Evolutionary conservation across 148 eudicot species (phyloP).

Genomic region (Euryodendron excelsum): DNA sequence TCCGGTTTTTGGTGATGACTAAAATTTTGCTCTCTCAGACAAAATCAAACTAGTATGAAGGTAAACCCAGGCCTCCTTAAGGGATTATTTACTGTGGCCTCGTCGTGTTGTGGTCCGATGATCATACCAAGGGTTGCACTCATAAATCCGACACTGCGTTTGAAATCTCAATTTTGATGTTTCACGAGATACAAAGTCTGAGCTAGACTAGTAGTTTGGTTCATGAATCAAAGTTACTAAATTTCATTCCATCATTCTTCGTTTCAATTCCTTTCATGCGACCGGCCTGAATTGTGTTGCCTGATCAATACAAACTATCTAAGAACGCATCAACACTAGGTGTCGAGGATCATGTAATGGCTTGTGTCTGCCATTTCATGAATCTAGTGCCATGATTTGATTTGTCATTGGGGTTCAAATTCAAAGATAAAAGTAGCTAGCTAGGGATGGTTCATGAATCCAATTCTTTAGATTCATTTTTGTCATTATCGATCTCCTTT

Average conservation of each 20-base stretch:
- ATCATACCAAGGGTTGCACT: background rate
- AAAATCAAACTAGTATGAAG: too few relatives aligned
- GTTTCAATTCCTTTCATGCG: background rate
- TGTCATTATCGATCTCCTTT: too few relatives aligned
- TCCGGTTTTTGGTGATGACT: too few relatives aligned
- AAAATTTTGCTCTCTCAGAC: too few relatives aligned
- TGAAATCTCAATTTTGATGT: background rate
- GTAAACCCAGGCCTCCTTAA: too few relatives aligned
- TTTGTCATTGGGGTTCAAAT: background rate
- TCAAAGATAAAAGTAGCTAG: background rate
- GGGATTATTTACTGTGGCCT: too few relatives aligned
- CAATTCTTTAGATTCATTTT: too few relatives aligned
- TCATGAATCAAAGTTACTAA: background rate
- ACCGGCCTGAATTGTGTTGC: too few relatives aligned
- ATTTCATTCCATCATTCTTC: background rate
- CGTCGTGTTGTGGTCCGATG: background rate
- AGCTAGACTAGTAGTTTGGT: too few relatives aligned
- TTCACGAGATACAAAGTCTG: background rate
- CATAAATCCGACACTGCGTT: background rate
- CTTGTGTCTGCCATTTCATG: background rate
- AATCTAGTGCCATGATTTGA: background rate
- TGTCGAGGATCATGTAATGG: background rate
- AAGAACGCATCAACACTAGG: background rate
- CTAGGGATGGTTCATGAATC: slow-evolving; percentile 2
- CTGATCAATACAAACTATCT: too few relatives aligned